Conservation (phyloP, 768 basidiomycete species). For the Rhizopogon vinicolor region DNA sequence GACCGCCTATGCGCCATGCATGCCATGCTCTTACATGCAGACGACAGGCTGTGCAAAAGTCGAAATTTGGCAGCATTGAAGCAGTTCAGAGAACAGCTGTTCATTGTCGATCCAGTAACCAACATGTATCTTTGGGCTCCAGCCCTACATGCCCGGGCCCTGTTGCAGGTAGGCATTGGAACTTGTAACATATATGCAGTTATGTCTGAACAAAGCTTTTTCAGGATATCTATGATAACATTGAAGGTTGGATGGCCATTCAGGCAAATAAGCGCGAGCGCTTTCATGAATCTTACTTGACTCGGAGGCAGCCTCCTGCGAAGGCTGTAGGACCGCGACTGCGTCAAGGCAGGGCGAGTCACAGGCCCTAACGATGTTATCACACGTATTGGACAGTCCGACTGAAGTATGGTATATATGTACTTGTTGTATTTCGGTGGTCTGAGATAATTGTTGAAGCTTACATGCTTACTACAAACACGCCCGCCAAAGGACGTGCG, state of each 20-base stretch:
- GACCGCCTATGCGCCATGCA: slow-evolving; percentile 31
- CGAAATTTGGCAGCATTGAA: slow-evolving; percentile 14
- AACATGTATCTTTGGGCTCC: slow-evolving; percentile 18
- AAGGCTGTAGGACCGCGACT: slow-evolving; percentile 23
- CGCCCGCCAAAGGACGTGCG: too few relatives aligned
- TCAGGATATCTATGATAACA: slow-evolving; percentile 22
- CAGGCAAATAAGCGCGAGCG: slow-evolving; percentile 17
- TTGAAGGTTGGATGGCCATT: slow-evolving; percentile 21
- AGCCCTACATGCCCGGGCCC: slow-evolving; percentile 6
- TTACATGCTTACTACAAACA: slow-evolving; percentile 5
- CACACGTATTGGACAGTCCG: too few relatives aligned
- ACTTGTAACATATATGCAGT: not conserved
- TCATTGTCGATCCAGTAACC: slow-evolving; percentile 6
- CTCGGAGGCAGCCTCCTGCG: slow-evolving; percentile 5
- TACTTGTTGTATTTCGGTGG: slow-evolving; percentile 23
- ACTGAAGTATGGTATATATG: not conserved
- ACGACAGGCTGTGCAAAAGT: slow-evolving; percentile 27
- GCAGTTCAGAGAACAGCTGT: slow-evolving; percentile 15
- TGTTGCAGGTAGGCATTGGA: slow-evolving; percentile 16
- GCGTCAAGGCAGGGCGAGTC: not conserved
- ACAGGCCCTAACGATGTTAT: not conserved
- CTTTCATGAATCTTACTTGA: not conserved
- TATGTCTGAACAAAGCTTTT: not conserved
- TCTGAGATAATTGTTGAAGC: slow-evolving; percentile 46
- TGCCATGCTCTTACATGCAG: slow-evolving; percentile 27